Conservation (phyloP, 2,329 filamentous ascomycete genomes). For the Aspergillus texensis region DNA sequence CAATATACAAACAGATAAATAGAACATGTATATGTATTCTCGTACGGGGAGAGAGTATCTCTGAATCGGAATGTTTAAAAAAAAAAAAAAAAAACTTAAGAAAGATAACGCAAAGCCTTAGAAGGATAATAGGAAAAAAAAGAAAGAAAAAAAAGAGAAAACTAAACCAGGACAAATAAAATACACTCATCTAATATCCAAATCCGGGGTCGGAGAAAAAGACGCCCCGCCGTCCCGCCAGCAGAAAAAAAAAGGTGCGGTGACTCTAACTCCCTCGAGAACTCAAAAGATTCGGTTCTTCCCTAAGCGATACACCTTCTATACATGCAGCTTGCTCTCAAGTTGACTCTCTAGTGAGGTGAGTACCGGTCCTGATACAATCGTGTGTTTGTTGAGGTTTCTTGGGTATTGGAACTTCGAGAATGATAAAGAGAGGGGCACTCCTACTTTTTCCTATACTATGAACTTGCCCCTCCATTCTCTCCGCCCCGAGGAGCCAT, state of each 20-base stretch:
- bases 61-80: background rate
- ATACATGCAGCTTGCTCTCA: conserved; percentile 17
- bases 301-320: background rate
- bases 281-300: conserved; percentile 2
- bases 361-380: conserved; percentile 8
- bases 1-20: background rate
- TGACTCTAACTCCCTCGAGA: background rate
- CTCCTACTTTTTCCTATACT: background rate
- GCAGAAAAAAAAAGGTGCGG: conserved; percentile 10
- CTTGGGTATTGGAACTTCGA: background rate
- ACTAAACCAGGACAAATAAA: background rate
- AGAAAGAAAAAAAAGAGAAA: background rate
- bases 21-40: background rate
- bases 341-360: conserved; percentile 22
- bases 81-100: background rate
- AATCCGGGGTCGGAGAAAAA: conserved; percentile 25
- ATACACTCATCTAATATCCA: conserved; percentile 8
- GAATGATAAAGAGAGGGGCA: conserved; percentile 14
- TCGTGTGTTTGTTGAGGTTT: background rate
- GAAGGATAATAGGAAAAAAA: background rate
- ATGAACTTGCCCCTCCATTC: conserved; percentile 11
- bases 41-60: background rate
- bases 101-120: background rate
- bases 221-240: conserved; percentile 22
- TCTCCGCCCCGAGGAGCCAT: background rate